Evolutionary conservation across 108 stramenopile genomes (phyloP).

Genomic region (Cyclostephanos tholiformis): DNA sequence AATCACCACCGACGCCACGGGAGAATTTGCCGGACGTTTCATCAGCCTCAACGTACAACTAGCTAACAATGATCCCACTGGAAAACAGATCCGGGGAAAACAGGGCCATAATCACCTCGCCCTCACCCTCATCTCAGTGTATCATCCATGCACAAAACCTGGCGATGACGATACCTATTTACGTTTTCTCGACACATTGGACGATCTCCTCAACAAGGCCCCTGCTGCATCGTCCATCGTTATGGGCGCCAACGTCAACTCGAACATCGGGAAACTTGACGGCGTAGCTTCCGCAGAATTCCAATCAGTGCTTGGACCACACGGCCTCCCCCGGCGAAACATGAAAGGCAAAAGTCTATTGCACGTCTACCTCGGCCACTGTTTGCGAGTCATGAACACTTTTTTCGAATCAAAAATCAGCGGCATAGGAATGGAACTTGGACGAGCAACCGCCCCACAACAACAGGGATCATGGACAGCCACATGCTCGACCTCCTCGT

Average conservation of each 20-base stretch:
- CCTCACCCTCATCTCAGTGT: not conserved
- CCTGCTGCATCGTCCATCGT: not conserved
- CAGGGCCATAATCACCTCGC: not conserved
- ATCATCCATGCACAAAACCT: constrained; percentile 2
- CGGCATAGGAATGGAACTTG: not conserved
- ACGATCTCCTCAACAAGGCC: not conserved
- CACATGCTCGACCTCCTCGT: not conserved
- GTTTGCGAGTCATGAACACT: not conserved
- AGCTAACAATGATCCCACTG: not conserved
- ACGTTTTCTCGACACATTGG: not conserved
- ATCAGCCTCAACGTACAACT: not conserved
- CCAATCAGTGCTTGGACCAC: not conserved
- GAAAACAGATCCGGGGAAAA: constrained; percentile 3
- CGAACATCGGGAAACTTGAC: constrained; percentile 1
- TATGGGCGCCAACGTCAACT: constrained; percentile 6
- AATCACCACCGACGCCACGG: not conserved
- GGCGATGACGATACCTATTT: not conserved
- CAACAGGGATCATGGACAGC: not conserved
- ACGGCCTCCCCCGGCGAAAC: constrained; percentile 1
- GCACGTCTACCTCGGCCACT: constrained; percentile 2
- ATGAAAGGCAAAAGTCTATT: not conserved
- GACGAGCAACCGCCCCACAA: not conserved
- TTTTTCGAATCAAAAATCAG: not conserved
- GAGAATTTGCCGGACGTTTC: constrained; percentile 4
- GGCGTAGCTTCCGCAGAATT: not conserved